Evolutionary conservation across 768 basidiomycete species (phyloP).

Genomic region (Agaricus subrufescens): DNA sequence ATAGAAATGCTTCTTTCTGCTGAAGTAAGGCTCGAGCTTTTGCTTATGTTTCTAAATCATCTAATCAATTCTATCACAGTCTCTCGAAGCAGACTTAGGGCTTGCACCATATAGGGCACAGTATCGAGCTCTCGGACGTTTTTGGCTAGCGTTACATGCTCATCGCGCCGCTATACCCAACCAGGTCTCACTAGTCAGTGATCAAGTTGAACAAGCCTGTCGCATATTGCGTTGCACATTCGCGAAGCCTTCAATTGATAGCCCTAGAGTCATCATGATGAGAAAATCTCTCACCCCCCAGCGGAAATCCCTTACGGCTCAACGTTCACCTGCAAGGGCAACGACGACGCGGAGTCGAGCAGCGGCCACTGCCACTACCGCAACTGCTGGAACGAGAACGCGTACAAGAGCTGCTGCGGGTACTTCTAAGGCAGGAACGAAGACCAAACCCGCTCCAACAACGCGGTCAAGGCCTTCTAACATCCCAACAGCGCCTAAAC

Average conservation of each 20-base stretch:
- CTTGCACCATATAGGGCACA: slow-evolving; percentile 34
- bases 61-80: slow-evolving; percentile 17
- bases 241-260: background rate
- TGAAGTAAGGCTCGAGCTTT: slow-evolving; percentile 28
- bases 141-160: slow-evolving; percentile 69
- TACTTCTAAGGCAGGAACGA: slow-evolving; percentile 22
- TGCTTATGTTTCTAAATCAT: background rate
- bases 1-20: slow-evolving; percentile 33
- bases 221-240: slow-evolving; percentile 28
- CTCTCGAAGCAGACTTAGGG: slow-evolving; percentile 27
- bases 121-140: slow-evolving; percentile 49
- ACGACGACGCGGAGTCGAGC: slow-evolving; percentile 1
- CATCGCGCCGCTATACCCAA: slow-evolving; percentile 48
- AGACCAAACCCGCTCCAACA: slow-evolving; percentile 14
- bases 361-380: background rate
- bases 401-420: slow-evolving; percentile 11
- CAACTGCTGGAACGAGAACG: slow-evolving; percentile 19
- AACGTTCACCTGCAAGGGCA: background rate
- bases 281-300: slow-evolving; percentile 13
- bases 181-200: slow-evolving; percentile 39
- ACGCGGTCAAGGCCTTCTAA: slow-evolving; percentile 29
- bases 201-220: slow-evolving; percentile 53
- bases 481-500: slow-evolving; percentile 34
- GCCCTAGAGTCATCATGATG: slow-evolving; percentile 16
- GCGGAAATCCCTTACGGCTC: slow-evolving; percentile 12